Evolutionary conservation across 2,329 filamentous ascomycete genomes (phyloP), one percentile per base, ranked within the genome.

Genomic region (Monosporascus sp.): DNA sequence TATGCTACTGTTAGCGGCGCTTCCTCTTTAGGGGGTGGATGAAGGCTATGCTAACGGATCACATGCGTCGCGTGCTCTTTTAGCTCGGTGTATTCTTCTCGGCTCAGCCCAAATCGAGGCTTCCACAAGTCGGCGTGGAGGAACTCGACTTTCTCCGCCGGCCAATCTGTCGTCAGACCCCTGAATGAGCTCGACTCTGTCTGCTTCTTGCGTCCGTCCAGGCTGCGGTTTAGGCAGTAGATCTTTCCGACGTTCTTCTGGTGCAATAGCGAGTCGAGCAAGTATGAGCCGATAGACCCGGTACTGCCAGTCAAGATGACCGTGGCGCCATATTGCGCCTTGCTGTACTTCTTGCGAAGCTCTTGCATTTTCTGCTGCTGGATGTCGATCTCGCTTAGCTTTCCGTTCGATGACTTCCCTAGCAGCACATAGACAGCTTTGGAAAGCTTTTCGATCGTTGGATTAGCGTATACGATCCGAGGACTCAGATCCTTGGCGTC

Each of bases 301-400:
- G 71, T 72, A 2, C 67, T 70, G 1, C 73, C 73, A 2, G 72
- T 75, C 5, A 75, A 58, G 6, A 75, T 50, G 4, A 76, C 65
- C 3, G 57, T 61, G 46, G 63, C 60, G 20, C 51, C 38, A 9
- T 58, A 31, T 15, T 60, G 43, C 5, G 43, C 20, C 43, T n/a
- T 46, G 6, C 43, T n/a, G n/a, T 46, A 46, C 14, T 66, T 67
- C 27, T 58, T 22, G 45, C 55, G 54, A 4, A 57, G 50, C 1
- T 47, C 11, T 54, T 47, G n/a, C 64, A 50, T 46, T 22, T 14
- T n/a, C 17, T 27, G 20, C 5, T 17, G 43, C 20, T 46, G 43
- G 6, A 31, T n/a, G 2, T 46, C 43, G 5, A 46, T 27, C 9
- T 46, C 43, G 22, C 43, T 46, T 27, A 46, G 25, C 43, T 25